phyloP scores from a whole-genome alignment of 2,329 filamentous ascomycete genomes.

The Emergomyces pasteurianus region DNA sequence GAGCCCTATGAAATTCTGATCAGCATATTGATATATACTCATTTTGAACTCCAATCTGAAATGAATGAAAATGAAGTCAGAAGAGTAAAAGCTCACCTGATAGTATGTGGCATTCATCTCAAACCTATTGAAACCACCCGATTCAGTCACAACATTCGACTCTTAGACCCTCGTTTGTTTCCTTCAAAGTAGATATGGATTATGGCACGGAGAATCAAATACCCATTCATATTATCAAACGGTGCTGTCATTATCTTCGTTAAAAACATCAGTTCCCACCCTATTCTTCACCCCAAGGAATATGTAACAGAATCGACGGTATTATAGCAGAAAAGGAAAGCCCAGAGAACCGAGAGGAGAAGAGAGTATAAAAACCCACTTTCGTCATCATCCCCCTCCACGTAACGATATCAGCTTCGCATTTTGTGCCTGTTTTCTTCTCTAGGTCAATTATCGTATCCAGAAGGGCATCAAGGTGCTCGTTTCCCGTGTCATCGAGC shows the following conservation, averaged over 20 bases:
- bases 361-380: constrained; percentile 37
- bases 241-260: constrained; percentile 69
- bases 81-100: constrained; percentile 47
- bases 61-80: background rate
- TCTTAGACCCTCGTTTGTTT: background rate
- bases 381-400: constrained; percentile 99
- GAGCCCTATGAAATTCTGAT: background rate
- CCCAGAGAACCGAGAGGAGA: no score
- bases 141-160: background rate
- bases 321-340: no score
- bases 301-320: background rate
- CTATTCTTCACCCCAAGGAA: background rate
- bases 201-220: constrained; percentile 11
- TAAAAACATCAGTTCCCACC: background rate
- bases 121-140: constrained; percentile 46
- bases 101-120: constrained; percentile 93
- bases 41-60: background rate
- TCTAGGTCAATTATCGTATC: constrained; percentile 65
- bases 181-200: background rate
- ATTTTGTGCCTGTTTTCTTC: constrained; percentile 51
- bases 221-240: constrained; percentile 73
- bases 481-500: constrained; percentile 69
- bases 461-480: constrained; percentile 76
- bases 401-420: constrained; percentile 70
- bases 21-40: background rate